Base-by-base conservation (phyloP, 208 protist species). In the Crithidia mellificae region DNA sequence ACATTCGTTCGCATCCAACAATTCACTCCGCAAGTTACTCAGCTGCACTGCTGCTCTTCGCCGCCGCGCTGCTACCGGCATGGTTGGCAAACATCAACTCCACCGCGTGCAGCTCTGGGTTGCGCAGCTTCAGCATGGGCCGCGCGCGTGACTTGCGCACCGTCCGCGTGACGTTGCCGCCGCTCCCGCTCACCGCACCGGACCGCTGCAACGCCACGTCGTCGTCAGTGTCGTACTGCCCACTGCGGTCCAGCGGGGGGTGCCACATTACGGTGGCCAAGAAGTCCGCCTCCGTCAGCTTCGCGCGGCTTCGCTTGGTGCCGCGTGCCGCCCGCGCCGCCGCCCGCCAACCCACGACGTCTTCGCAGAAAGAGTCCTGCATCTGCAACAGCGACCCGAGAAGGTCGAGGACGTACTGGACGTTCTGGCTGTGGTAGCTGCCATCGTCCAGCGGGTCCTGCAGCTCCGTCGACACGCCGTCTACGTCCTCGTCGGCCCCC, bases 391-490 rank as follows among this genome's bases (percentile, higher is more conserved):
- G 20, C 63, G 69, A 69, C 14, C 85, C 85, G 56, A 94, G 78
- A 3, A 86, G 54, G 29, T 81, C 63, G 47, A 91, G 77, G n/a
- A 92, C 69, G 64, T 72, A 87, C 41, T 67, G 66, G 34, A 94
- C 85, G 71, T 91, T 90, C 46, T 77, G 85, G 46, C 70, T 58
- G 58, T 94, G 86, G 36, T 83, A 77, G 63, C 72, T 79, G 59
- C 79, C 75, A 44, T 85, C 81, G 50, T 88, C 81, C 39, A 88
- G 66, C 12, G 51, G 65, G 54, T 77, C 61, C 63, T 64, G 54
- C 22, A 84, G 56, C 53, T 52, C 58, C 20, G 56, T 57, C 46
- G 38, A n/a, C 7, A 56, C 55, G 20, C 68, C 70, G 0, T 72
- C 63, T 19, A 34, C 44, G 17, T 57, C 57, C n/a, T 52, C 57